Percentiles rank a stretch among this genome's conserved stretches.
These are phyloP conservation scores for Dissophora globulifera DNA, from an alignment of 192 early-diverging fungal genomes.

Conservation along the genomic window DNA sequence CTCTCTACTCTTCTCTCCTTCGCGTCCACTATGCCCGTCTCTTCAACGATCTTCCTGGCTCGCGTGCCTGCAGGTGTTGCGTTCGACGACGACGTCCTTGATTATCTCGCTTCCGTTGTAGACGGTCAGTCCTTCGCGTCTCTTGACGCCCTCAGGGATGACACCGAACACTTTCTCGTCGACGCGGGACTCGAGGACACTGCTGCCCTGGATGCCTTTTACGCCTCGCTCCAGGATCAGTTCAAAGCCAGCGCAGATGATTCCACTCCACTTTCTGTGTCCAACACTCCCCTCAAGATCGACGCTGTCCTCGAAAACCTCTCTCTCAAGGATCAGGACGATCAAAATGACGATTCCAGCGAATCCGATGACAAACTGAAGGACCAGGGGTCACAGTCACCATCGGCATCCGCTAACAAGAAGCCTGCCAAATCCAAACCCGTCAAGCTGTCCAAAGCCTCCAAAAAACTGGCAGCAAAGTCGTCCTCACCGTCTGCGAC, in stretches of 20 bases:
- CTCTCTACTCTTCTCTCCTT: background rate
- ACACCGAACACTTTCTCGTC: conserved; percentile 69
- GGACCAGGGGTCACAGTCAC: conserved; percentile 5
- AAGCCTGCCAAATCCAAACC: conserved; percentile 33
- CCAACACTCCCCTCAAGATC: conserved; percentile 9
- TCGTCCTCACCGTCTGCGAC: conserved; percentile 2
- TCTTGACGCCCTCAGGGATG: conserved; percentile 64
- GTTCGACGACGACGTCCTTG: conserved; percentile 43
- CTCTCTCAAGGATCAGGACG: conserved; percentile 15
- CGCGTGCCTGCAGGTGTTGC: conserved; percentile 28
- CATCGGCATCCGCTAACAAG: conserved; percentile 18
- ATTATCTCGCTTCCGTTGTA: conserved; percentile 44
- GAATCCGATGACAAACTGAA: conserved; percentile 23
- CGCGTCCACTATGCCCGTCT: conserved; percentile 13
- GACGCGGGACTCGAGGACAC: conserved; percentile 68
- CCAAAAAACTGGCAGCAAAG: conserved; percentile 50
- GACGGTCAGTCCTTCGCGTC: conserved; percentile 41
- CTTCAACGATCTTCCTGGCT: conserved; percentile 38
- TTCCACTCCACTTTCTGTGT: background rate
- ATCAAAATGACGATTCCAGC: conserved; percentile 13
- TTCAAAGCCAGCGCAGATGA: background rate
- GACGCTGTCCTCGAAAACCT: conserved; percentile 12
- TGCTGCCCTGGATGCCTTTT: conserved; percentile 58
- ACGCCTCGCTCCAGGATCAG: conserved; percentile 31
- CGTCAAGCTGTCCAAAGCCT: conserved; percentile 49